phyloP scores from a whole-genome alignment of 2,329 filamentous ascomycete species.

The Colletotrichum cereale region DNA sequence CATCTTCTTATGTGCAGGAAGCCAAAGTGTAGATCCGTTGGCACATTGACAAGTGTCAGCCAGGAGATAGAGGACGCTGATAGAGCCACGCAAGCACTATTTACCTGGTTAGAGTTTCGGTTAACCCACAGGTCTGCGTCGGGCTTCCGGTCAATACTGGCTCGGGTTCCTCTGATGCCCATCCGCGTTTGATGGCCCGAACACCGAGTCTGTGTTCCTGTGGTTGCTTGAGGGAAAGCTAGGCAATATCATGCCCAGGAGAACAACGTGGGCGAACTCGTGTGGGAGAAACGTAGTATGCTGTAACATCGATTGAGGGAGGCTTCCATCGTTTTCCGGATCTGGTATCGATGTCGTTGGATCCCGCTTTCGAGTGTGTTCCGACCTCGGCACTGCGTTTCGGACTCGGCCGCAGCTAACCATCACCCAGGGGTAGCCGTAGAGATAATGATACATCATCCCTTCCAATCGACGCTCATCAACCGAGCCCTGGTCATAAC shows the following conservation, averaged over 20 bases:
- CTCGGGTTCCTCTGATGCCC: background rate
- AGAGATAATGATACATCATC: no score
- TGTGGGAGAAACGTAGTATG: background rate
- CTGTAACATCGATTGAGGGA: background rate
- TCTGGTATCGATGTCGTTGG: background rate
- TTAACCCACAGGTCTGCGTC: constrained; percentile 5
- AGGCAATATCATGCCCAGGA: background rate
- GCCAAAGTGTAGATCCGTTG: background rate
- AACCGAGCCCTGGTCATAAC: no score
- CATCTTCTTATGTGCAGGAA: background rate
- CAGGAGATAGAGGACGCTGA: background rate
- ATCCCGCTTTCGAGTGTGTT: background rate
- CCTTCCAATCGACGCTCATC: no score
- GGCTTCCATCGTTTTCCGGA: background rate
- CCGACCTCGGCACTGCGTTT: background rate
- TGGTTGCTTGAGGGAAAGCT: background rate
- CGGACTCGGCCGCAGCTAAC: background rate
- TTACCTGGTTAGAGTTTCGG: constrained; percentile 13
- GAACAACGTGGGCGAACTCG: background rate
- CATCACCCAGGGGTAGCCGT: no score
- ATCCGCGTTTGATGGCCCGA: background rate
- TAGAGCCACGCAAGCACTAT: background rate
- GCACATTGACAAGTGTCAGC: background rate
- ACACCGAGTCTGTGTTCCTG: background rate
- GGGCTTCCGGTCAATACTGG: constrained; percentile 5